A percentile compares a stretch with the other conserved stretches of the same genome.
phyloP scores from a whole-genome alignment of 192 early-diverging fungal species.

The Backusella tarrabulga region DNA sequence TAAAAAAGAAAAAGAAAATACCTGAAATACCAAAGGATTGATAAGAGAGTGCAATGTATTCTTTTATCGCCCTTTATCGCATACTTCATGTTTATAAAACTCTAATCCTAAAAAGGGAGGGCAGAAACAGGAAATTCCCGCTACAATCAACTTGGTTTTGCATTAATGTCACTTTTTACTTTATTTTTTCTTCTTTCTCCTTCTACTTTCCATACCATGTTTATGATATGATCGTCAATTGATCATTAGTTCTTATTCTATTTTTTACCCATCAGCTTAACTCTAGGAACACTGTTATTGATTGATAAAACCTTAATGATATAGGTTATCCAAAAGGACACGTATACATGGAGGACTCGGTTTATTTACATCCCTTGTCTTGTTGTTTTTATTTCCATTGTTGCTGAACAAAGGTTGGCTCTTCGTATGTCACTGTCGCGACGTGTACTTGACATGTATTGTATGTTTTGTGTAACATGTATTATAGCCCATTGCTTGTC shows the following conservation, averaged over 20 bases:
- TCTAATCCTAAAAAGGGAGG: background rate
- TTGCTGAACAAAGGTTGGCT: background rate
- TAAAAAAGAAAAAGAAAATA: background rate
- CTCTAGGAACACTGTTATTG: too few species aligned
- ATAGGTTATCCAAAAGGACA: too few species aligned
- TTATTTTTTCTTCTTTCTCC: too few species aligned
- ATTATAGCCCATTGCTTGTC: background rate
- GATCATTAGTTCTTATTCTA: too few species aligned
- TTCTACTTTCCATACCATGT: too few species aligned
- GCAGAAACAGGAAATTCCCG: background rate
- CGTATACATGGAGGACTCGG: background rate
- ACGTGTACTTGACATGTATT: background rate
- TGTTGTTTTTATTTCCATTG: background rate
- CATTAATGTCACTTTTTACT: background rate
- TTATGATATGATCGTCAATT: too few species aligned
- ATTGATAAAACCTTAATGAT: too few species aligned
- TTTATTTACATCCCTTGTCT: background rate
- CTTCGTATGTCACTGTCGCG: background rate
- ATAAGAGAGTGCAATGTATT: too few species aligned
- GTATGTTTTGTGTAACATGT: background rate
- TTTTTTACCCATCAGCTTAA: too few species aligned
- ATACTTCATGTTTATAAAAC: background rate
- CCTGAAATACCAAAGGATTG: too few species aligned
- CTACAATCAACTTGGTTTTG: too few species aligned
- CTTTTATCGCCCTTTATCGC: too few species aligned